phyloP scores from a whole-genome alignment of 2,329 filamentous ascomycete genomes.

The Mycogone perniciosa region DNA sequence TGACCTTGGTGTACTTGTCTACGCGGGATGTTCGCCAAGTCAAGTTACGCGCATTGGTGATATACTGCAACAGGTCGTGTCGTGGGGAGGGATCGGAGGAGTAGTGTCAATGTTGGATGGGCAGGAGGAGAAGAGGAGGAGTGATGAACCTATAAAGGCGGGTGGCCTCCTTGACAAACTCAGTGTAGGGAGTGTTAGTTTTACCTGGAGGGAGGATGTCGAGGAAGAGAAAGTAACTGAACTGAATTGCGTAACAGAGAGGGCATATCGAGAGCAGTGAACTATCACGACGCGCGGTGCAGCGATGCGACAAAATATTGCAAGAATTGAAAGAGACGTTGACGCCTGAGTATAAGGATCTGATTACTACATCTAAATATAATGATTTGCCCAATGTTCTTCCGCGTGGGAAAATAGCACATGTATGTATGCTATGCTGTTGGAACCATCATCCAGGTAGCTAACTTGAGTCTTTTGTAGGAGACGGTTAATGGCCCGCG shows the following conservation, averaged over 20 bases:
- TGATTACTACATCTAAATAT: too few species aligned
- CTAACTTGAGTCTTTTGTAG: constrained; percentile 9
- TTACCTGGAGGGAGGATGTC: too few species aligned
- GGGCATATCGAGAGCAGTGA: too few species aligned
- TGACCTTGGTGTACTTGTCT: constrained; percentile 28
- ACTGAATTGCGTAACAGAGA: too few species aligned
- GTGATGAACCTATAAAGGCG: background rate
- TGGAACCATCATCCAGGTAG: too few species aligned
- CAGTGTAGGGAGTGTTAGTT: too few species aligned
- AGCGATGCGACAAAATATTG: too few species aligned
- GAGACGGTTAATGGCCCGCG: constrained; percentile 20
- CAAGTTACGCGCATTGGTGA: constrained; percentile 20
- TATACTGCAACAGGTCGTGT: constrained; percentile 16
- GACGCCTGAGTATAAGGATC: too few species aligned
- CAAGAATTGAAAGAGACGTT: too few species aligned
- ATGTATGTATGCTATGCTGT: background rate
- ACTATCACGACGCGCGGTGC: too few species aligned
- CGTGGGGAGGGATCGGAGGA: constrained; percentile 14
- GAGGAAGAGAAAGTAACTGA: background rate
- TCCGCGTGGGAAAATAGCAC: background rate
- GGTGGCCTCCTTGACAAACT: background rate
- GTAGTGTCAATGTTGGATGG: constrained; percentile 9
- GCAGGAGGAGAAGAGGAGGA: constrained; percentile 10
- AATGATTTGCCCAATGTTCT: background rate
- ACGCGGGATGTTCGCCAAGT: constrained; percentile 18